Conservation (phyloP, 345 rosid species). For the Sisymbrium irio region DNA sequence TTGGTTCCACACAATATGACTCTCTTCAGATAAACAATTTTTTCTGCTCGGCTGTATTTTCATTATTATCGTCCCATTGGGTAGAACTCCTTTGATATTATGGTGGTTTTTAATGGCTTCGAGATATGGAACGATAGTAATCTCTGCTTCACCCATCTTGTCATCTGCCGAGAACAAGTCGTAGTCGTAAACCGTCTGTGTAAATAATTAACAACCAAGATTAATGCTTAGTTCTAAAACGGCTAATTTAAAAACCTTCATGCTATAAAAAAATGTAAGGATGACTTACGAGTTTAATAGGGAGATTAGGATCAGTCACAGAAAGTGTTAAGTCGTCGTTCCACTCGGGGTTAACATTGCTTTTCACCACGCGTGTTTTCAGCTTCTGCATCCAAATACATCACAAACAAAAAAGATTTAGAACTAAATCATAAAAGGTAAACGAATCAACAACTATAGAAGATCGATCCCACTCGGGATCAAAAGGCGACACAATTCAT, state of each 20-base stretch:
- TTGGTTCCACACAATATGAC: constrained; percentile 46
- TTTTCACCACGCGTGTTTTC: constrained; percentile 68
- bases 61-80: constrained; percentile 53
- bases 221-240: too few species aligned
- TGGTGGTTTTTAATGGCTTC: constrained; percentile 45
- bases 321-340: constrained; percentile 79
- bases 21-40: constrained; percentile 61
- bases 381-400: constrained; percentile 49
- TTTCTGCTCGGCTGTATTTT: constrained; percentile 47
- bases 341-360: constrained; percentile 74
- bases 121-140: constrained; percentile 45
- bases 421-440: neutral
- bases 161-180: constrained; percentile 72
- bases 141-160: constrained; percentile 86
- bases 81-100: constrained; percentile 34
- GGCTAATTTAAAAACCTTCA: too few species aligned
- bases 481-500: too few species aligned
- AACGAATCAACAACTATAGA: neutral
- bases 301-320: constrained; percentile 54
- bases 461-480: too few species aligned
- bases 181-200: constrained; percentile 67
- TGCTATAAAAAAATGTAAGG: too few species aligned
- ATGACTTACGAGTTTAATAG: constrained; percentile 61
- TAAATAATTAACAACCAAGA: neutral
- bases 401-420: neutral